Base-by-base conservation (phyloP, 2,329 filamentous ascomycete genomes). In the Diaporthe destruens region DNA sequence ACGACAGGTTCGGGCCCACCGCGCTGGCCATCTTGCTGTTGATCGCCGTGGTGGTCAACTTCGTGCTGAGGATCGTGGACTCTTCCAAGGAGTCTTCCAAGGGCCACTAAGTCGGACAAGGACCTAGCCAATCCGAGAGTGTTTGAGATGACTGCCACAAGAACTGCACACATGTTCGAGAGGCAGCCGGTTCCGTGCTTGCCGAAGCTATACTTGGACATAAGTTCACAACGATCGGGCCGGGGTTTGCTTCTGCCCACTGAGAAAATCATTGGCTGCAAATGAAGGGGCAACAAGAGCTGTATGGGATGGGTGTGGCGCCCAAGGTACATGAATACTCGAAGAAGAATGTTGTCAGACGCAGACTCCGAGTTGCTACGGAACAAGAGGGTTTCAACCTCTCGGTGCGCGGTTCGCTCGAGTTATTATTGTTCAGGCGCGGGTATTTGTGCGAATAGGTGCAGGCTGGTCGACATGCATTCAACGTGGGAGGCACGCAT, bases 1-100 rank as follows among this genome's bases (percentile, higher is more conserved):
- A 99, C 81, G 96, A 99, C 86, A 90, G 95, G 54, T 95, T 98
- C 79, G 96, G 96, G 9, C 96, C 96, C 6, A 98, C 95, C 0
- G 90, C 98, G 67, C 84, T 99, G 82, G 94, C 96, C 63, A 88
- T 98, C 78, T 93, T 96, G 69, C 85, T 99, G 76, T 85, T 98
- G 78, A 87, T 94, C 61, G 96, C 96, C 18, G 94, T 99, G n/a
- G 87, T 98, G 69, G 94, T 98, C 79, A 99, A 99, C 86, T 98
- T 99, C 81, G 92, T 97, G 49, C 85, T 99, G 80, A 89, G 95
- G 76, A 91, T 95, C 76, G 84, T 83, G 3, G 88, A 88, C 77
- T 79, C 80, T 18, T 75, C 78, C 55, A 82, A 81, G 74, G 88
- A 88, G 77, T 79, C 80, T 18, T 74, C 78, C 56, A 82, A 81